Percentiles rank a stretch among this genome's conserved stretches.
Evolutionary conservation across 2,329 filamentous ascomycete species (phyloP).

Genomic region (Cladosporium sp.): DNA sequence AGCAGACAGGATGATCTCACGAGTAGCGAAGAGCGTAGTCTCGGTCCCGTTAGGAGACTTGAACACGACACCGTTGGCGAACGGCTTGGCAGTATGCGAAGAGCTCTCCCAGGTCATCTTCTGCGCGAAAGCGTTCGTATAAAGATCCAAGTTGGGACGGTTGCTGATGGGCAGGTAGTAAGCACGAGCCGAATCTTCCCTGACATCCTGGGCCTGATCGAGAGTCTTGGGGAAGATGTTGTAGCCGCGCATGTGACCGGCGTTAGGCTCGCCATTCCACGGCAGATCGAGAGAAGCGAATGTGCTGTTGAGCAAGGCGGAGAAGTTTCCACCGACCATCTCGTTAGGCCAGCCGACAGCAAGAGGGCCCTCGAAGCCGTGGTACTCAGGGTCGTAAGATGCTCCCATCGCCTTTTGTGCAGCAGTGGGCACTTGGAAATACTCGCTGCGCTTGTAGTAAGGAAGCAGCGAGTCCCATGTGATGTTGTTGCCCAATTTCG

Average conservation of each 20-base stretch:
- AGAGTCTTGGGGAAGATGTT: conserved; percentile 10
- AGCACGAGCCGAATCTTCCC: conserved; percentile 1
- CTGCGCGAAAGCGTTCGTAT: conserved; percentile 3
- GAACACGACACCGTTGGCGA: conserved; percentile 18
- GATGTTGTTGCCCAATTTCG: conserved; percentile 34
- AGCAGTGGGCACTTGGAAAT: neutral
- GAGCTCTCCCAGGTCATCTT: neutral
- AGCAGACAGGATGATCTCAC: conserved; percentile 52
- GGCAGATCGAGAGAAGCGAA: neutral
- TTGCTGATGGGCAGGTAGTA: conserved; percentile 2
- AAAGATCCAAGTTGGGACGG: conserved; percentile 3
- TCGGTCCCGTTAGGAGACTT: conserved; percentile 35
- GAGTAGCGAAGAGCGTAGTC: conserved; percentile 33
- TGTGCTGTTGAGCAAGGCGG: neutral
- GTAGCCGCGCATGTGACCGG: conserved; percentile 4
- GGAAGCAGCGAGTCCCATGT: conserved; percentile 1
- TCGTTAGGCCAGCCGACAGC: conserved; percentile 12
- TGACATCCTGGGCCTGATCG: neutral
- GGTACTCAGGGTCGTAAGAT: neutral
- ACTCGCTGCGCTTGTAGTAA: conserved; percentile 9
- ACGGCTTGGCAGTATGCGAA: conserved; percentile 3
- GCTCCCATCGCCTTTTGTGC: neutral
- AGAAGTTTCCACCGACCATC: conserved; percentile 20
- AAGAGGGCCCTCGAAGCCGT: neutral
- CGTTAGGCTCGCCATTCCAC: conserved; percentile 4